Conservation (phyloP, 192 early-diverging fungal genomes). For the Coemansia guatemalensis region DNA sequence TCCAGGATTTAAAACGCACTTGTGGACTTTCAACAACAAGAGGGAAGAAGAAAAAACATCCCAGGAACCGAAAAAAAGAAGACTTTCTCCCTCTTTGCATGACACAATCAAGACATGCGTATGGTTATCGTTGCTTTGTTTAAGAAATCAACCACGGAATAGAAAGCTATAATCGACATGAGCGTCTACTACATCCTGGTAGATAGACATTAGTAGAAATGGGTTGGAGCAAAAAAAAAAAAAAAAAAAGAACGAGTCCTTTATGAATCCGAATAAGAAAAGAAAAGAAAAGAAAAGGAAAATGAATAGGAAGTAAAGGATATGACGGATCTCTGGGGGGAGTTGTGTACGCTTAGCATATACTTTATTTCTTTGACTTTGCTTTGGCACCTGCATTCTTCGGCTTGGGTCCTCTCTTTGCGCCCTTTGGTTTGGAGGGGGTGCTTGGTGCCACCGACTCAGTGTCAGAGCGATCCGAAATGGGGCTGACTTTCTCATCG, state of each 20-base stretch:
- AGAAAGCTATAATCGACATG: too few relatives aligned
- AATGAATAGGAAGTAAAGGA: background rate
- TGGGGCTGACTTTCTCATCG: conserved; percentile 27
- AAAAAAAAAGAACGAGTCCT: background rate
- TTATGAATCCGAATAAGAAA: background rate
- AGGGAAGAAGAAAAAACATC: background rate
- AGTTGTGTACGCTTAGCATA: too few relatives aligned
- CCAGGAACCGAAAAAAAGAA: background rate
- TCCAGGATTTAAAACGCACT: background rate
- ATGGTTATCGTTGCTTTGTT: too few relatives aligned
- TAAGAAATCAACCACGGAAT: too few relatives aligned
- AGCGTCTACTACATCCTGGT: too few relatives aligned
- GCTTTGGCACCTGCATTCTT: conserved; percentile 12
- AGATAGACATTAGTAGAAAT: too few relatives aligned
- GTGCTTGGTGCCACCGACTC: conserved; percentile 7
- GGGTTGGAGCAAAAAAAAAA: too few relatives aligned
- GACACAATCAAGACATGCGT: too few relatives aligned
- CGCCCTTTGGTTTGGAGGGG: conserved; percentile 15
- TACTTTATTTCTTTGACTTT: conserved; percentile 15
- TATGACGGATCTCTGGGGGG: background rate
- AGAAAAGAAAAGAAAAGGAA: conserved; percentile 3
- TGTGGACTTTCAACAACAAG: background rate
- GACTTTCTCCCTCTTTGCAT: too few relatives aligned
- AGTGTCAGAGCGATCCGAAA: conserved; percentile 6
- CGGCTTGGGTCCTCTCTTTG: conserved; percentile 3